These are phyloP conservation scores for Pseudozyma sp. DNA, from an alignment of 1,284 basidiomycete species.

Conservation along the genomic window DNA sequence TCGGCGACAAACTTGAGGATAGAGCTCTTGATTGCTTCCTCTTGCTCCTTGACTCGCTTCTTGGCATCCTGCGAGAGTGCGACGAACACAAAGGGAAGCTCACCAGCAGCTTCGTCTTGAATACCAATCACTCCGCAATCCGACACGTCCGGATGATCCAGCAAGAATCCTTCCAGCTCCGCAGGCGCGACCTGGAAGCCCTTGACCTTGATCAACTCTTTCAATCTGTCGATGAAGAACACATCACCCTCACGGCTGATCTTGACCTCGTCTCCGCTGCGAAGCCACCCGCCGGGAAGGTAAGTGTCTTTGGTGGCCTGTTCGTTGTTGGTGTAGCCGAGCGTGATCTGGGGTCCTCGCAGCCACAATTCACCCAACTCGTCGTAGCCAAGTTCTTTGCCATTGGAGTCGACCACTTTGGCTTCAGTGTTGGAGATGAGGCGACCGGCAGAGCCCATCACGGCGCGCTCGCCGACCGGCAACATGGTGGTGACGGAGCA, in stretches of 20 bases:
- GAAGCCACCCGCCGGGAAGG: slow-evolving; percentile 50
- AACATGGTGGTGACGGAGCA: slow-evolving; percentile 67
- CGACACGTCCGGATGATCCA: slow-evolving; percentile 77
- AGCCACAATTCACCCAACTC: slow-evolving; percentile 68
- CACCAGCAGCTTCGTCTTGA: slow-evolving; percentile 81
- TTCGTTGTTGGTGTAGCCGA: slow-evolving; percentile 62
- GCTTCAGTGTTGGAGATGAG: slow-evolving; percentile 61
- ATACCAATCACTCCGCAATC: slow-evolving; percentile 81
- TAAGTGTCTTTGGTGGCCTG: slow-evolving; percentile 64
- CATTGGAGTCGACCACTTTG: slow-evolving; percentile 58
- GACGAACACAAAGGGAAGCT: slow-evolving; percentile 80
- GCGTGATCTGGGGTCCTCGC: slow-evolving; percentile 61
- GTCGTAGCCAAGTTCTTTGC: slow-evolving; percentile 64
- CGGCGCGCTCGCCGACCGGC: slow-evolving; percentile 61
- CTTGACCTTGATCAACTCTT: slow-evolving; percentile 70
- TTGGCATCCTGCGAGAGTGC: slow-evolving; percentile 72
- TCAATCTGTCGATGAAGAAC: slow-evolving; percentile 59
- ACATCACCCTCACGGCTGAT: slow-evolving; percentile 67
- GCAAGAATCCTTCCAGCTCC: slow-evolving; percentile 79
- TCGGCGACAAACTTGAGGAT: slow-evolving; percentile 76
- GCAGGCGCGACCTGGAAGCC: slow-evolving; percentile 61
- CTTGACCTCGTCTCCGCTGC: slow-evolving; percentile 69
- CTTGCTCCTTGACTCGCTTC: slow-evolving; percentile 70
- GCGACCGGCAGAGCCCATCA: slow-evolving; percentile 62
- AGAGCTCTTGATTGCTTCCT: slow-evolving; percentile 37